A percentile compares a stretch with the other conserved stretches of the same genome.
Conservation (phyloP, 208 protist genomes). For the Leishmania lainsoni region DNA sequence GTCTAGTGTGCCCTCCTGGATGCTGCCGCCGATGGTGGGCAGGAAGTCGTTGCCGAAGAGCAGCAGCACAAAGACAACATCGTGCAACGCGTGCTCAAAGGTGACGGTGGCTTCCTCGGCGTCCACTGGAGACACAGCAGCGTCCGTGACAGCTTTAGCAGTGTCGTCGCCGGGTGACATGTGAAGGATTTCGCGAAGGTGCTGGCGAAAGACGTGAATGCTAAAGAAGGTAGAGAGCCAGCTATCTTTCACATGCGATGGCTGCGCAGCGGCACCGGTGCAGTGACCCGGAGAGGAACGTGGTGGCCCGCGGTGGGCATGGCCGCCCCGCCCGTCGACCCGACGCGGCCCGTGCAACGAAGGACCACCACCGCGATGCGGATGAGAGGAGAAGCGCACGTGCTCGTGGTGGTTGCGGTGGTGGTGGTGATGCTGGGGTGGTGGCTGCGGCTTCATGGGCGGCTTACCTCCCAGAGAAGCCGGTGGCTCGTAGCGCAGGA, state of each 20-base stretch:
- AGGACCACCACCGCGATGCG: conserved; percentile 16
- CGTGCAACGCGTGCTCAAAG: conserved; percentile 90
- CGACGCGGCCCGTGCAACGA: conserved; percentile 12
- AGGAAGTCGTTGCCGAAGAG: conserved; percentile 99
- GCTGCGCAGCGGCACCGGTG: neutral
- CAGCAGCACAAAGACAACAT: conserved; percentile 98
- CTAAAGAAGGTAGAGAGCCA: conserved; percentile 89
- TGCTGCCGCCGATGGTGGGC: conserved; percentile 94
- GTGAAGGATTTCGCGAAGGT: conserved; percentile 55
- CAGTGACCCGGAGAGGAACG: neutral
- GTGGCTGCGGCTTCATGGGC: conserved; percentile 15
- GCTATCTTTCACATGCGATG: conserved; percentile 43
- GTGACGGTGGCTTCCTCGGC: conserved; percentile 16
- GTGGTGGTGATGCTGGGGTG: conserved; percentile 10
- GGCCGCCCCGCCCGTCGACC: conserved; percentile 20
- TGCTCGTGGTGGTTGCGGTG: conserved; percentile 12
- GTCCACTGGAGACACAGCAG: neutral
- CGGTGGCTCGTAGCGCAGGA: conserved; percentile 97
- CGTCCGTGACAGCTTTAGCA: neutral
- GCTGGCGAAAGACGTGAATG: conserved; percentile 78
- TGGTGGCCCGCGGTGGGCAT: neutral
- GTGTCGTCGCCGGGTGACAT: conserved; percentile 17
- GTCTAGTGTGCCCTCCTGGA: conserved; percentile 95
- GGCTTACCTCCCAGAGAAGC: conserved; percentile 39
- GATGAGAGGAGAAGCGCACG: neutral